phyloP scores from a whole-genome alignment of 352 stramenopile genomes.

The Globisporangium rhizosaccharum region DNA sequence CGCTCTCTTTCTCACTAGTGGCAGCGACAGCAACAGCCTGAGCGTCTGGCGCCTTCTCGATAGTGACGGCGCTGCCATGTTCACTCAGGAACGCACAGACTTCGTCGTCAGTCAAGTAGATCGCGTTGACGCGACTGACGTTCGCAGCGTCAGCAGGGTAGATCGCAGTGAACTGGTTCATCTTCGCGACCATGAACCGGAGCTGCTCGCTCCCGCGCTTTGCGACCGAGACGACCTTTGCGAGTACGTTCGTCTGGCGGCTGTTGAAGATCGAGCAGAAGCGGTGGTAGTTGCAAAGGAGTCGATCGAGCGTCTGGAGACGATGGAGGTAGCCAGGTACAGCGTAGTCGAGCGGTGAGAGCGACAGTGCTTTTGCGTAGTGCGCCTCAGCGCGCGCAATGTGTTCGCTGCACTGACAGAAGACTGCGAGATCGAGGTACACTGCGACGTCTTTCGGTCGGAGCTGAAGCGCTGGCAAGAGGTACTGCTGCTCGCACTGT shows the following conservation, averaged over 20 bases:
- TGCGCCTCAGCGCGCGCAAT: conserved; percentile 39
- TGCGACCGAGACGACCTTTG: conserved; percentile 35
- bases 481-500: conserved; percentile 43
- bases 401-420: conserved; percentile 44
- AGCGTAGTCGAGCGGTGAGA: conserved; percentile 34
- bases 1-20: not conserved
- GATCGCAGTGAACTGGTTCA: conserved; percentile 53
- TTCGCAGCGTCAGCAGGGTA: conserved; percentile 24
- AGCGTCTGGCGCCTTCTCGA: not conserved
- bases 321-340: conserved; percentile 60
- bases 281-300: conserved; percentile 67
- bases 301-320: conserved; percentile 43
- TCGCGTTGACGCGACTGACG: conserved; percentile 32
- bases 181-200: conserved; percentile 43
- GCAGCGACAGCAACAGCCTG: not conserved
- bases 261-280: conserved; percentile 69
- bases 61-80: not conserved
- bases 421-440: conserved; percentile 48
- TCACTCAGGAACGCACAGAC: conserved; percentile 19
- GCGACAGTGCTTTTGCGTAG: conserved; percentile 41
- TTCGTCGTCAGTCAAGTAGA: conserved; percentile 62
- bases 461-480: conserved; percentile 48
- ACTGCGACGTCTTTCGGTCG: conserved; percentile 39
- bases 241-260: conserved; percentile 40
- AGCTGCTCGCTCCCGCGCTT: conserved; percentile 47